Base-by-base conservation (phyloP, 345 rosid genomes). In the Conringia planisiliqua region DNA sequence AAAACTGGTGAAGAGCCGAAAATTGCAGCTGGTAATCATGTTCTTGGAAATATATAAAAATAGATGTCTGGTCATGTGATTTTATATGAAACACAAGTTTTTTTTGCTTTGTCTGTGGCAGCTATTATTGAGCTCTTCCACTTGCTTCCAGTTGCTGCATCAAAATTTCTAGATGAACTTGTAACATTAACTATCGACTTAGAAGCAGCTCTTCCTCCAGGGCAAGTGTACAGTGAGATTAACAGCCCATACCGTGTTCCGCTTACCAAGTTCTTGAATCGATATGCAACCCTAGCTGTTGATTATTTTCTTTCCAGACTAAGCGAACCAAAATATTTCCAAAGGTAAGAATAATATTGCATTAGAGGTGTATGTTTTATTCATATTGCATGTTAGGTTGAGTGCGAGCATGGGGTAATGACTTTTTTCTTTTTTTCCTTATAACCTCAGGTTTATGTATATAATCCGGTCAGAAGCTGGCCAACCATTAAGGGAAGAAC, bases 71-170 rank as follows among this genome's bases (percentile, higher is more conserved):
- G 51, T 78, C 43, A 65, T 62, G 65, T 64, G n/a, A 29, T 33
- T n/a, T 20, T 72, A 59, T 78, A 58, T 59, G 35, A 1, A 71
- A 72, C 56, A 40, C 20, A n/a, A 20, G 33, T 30, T 24, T 38
- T 67, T 55, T 39, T 27, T 80, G 52, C 59, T 62, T 72, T 72
- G n/a, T 73, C 36, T 85, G 68, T 64, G 67, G 86, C 98, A 92
- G 99, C 99, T 75, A 95, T 95, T 36, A 90, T 95, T 68, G 99
- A 95, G 82, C 97, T 95, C 72, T 95, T 95, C 85, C 99, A 95
- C 83, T 77, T 95, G 83, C 99, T 95, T 79, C 99, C 99, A 30
- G 85, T 35, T 55, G 99, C 99, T 80, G 97, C 99, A 56, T 85
- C 96, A 16, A 89, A 88, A 79, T 95, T 95, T 83, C 92, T 95